Evolutionary conservation across 192 early-diverging fungal genomes (phyloP).

Genomic region (Dissophora globulifera): DNA sequence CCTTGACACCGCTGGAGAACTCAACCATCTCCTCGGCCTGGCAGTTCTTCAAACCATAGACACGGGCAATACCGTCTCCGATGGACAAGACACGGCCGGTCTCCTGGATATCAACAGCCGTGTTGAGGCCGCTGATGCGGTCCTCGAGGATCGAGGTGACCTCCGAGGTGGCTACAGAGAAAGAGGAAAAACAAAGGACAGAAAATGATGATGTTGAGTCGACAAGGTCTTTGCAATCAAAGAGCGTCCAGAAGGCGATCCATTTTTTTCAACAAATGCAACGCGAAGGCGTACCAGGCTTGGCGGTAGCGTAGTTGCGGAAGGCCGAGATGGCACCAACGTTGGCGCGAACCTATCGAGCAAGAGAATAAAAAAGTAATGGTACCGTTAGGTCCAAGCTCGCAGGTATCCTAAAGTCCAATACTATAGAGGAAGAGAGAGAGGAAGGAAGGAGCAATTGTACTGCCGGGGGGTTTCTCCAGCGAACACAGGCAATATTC

Average conservation of each 20-base stretch:
- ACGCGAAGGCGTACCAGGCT: slow-evolving; percentile 55
- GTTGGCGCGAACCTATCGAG: slow-evolving; percentile 63
- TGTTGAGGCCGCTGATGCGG: slow-evolving; percentile 90
- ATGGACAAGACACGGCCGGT: slow-evolving; percentile 99
- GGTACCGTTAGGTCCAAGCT: too few relatives aligned
- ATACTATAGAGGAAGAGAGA: too few relatives aligned
- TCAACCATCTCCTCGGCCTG: slow-evolving; percentile 99
- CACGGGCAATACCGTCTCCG: slow-evolving; percentile 99
- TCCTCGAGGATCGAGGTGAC: slow-evolving; percentile 98
- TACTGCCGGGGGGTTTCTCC: slow-evolving; percentile 75
- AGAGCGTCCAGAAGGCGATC: too few relatives aligned
- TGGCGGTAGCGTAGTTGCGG: slow-evolving; percentile 66
- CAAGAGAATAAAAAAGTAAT: background rate
- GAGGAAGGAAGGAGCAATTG: too few relatives aligned
- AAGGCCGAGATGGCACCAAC: slow-evolving; percentile 65
- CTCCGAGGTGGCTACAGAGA: slow-evolving; percentile 85
- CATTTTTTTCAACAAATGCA: too few relatives aligned
- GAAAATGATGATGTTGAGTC: too few relatives aligned
- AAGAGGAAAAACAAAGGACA: too few relatives aligned
- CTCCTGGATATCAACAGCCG: slow-evolving; percentile 92
- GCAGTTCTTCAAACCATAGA: slow-evolving; percentile 97
- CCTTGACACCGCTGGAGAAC: slow-evolving; percentile 98
- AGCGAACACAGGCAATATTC: slow-evolving; percentile 4
- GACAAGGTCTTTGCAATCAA: too few relatives aligned
- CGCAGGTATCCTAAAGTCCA: too few relatives aligned